Base-by-base conservation (phyloP, 768 basidiomycete species). In the Chalciporus piperatus region DNA sequence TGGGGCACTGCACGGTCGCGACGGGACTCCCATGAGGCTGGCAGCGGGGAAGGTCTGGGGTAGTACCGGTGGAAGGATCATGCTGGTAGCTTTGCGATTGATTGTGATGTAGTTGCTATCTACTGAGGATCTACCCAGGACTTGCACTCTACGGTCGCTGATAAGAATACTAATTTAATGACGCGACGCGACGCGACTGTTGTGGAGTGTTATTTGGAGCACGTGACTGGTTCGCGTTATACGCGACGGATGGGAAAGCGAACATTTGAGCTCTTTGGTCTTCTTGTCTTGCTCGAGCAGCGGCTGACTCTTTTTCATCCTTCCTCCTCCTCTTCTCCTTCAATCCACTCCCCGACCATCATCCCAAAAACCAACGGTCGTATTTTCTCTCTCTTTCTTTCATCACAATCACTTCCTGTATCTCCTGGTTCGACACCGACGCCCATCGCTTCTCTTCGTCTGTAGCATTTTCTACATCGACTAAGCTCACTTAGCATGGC, bases 401-500 rank as follows among this genome's bases (percentile, higher is more conserved):
- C 63, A 56, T 58, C 58, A 64, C 62, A 65, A 64, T 63, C 57
- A 48, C 67, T 63, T 59, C 35, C 41, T 61, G 58, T 65, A 60
- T 39, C 6, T 1, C 42, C 50, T 40, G 47, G 44, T 64, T 43
- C 49, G 32, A 55, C 38, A 48, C 41, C 35, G n/a, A n/a, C n/a
- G 35, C 6, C 35, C 14, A 54, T 56, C 56, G 45, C 44, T 58
- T 58, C 40, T 51, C 44, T 23, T 38, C 44, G 51, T 23, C 46
- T 63, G 57, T 63, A 63, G 59, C 62, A 68, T 68, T 68, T 65
- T 50, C 48, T 19, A 42, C 50, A 35, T 42, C 42, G 17, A 51
- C 53, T n/a, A 16, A 17, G 27, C 42, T 38, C 50, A 48, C 41
- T 56, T 59, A 64, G 53, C 58, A 85, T 87, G 82, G 79, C 83